These are phyloP conservation scores for Ganoderma sinense DNA, from an alignment of 1,284 basidiomycete species.

Conservation along the genomic window DNA sequence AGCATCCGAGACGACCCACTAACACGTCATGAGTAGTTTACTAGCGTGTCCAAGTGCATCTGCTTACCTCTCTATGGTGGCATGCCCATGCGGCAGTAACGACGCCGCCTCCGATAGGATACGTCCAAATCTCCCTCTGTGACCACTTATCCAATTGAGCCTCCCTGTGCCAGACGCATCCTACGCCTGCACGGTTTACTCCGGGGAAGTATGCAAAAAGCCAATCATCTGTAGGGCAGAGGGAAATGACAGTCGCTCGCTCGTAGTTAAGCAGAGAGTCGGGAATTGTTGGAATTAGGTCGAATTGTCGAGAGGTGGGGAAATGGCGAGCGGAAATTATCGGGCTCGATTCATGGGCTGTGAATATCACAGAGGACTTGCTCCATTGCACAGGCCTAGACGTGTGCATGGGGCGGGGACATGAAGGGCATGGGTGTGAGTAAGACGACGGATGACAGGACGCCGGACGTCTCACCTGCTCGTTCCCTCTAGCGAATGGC, in stretches of 20 bases:
- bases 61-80: conserved; percentile 62
- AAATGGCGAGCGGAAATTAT: conserved; percentile 69
- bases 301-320: conserved; percentile 71
- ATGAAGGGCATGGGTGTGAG: neutral
- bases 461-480: conserved; percentile 51
- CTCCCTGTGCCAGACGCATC: conserved; percentile 71
- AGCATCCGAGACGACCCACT: conserved; percentile 43
- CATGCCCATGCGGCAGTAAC: conserved; percentile 71
- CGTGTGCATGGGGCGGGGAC: neutral
- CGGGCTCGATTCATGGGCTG: conserved; percentile 67
- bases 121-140: conserved; percentile 64
- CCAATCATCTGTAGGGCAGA: conserved; percentile 65
- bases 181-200: conserved; percentile 57
- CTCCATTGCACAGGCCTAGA: conserved; percentile 76
- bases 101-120: conserved; percentile 59
- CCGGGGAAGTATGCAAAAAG: conserved; percentile 81
- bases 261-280: conserved; percentile 57
- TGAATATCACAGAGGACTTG: conserved; percentile 69
- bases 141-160: conserved; percentile 66
- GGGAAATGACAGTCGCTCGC: conserved; percentile 67
- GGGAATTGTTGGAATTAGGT: conserved; percentile 53
- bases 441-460: neutral
- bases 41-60: too few relatives aligned
- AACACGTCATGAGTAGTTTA: neutral
- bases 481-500: conserved; percentile 63